Conservation (phyloP, 1,284 basidiomycete genomes). For the Anthracocystis setariae region DNA sequence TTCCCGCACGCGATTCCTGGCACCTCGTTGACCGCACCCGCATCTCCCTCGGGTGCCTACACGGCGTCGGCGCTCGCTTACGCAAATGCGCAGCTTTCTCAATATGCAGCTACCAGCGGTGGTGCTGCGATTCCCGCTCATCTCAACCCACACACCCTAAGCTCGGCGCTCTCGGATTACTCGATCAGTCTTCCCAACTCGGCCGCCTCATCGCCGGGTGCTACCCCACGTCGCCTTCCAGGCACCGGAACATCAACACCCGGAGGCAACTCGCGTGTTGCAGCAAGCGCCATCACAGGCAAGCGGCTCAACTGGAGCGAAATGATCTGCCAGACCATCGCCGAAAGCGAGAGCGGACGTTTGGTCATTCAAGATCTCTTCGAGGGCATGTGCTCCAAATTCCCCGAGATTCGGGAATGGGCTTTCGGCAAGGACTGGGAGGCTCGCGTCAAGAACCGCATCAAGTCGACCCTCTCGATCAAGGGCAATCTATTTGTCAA, state of each 20-base stretch:
- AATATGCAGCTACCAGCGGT: slow-evolving; percentile 51
- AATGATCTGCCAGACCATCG: slow-evolving; percentile 66
- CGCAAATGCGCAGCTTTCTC: slow-evolving; percentile 59
- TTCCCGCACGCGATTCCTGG: slow-evolving; percentile 23
- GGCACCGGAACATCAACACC: slow-evolving; percentile 45
- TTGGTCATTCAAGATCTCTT: slow-evolving; percentile 66
- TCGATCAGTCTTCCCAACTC: slow-evolving; percentile 52
- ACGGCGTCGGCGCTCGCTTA: slow-evolving; percentile 53
- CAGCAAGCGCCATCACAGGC: slow-evolving; percentile 56
- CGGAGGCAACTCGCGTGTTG: slow-evolving; percentile 54
- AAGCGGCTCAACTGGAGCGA: slow-evolving; percentile 66
- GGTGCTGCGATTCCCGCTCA: slow-evolving; percentile 44
- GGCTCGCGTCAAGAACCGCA: slow-evolving; percentile 65
- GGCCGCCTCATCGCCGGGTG: slow-evolving; percentile 57
- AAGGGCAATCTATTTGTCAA: slow-evolving; percentile 66
- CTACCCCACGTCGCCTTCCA: slow-evolving; percentile 45
- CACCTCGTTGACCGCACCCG: slow-evolving; percentile 41
- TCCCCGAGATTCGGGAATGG: slow-evolving; percentile 65
- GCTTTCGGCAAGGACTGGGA: slow-evolving; percentile 66
- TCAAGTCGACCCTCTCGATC: slow-evolving; percentile 67
- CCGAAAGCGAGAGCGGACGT: slow-evolving; percentile 57
- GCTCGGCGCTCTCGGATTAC: slow-evolving; percentile 55
- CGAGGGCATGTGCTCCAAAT: slow-evolving; percentile 63
- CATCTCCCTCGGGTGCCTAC: slow-evolving; percentile 45
- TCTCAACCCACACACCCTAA: slow-evolving; percentile 54